Evolutionary conservation across 306 rosid genomes (phyloP), one percentile per base, ranked within the genome.

Genomic region (Canavalia ensiformis): DNA sequence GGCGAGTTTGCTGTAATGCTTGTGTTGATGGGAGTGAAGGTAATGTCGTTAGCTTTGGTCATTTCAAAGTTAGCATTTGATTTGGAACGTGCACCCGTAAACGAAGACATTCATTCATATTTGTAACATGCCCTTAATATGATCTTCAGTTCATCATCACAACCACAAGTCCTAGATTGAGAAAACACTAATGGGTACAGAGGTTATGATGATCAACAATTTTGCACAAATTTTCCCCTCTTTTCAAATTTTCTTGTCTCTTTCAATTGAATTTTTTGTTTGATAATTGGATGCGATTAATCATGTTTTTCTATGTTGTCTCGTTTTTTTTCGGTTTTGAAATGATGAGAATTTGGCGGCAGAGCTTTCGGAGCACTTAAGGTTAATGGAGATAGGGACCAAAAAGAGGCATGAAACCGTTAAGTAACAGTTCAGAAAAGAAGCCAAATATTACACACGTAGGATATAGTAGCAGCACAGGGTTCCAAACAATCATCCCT

Each of bases 341-440:
- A 79, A 88, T 80, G 75, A 82, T 44, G 93, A 94, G 97, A 91
- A 47, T 80, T 85, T 88, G 92, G 92, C 72, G 94, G 88, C 97
- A 86, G 81, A 72, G 78, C 6, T 85, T 90, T 92, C 98, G 98
- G 97, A 68, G 81, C 65, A 82, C 65, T 68, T 67, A 80, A 65
- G 85, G 90, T 82, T 74, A 56, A 55, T 82, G 87, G 72, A 7
- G 74, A 80, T 28, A 81, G 85, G 79, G 76, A 74, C 31, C 63
- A 60, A 68, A 35, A 69, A 44, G 77, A 77, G 83, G 75, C 52
- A 44, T 58, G 52, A 83, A 85, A 79, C 89, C 75, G 90, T 83
- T 84, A 35, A 56, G 62, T 6, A 71, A 45, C 71, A 64, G 71
- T 55, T 72, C 49, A 77, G 42, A 60, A 45, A 35, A 58, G 41